Base-by-base conservation (phyloP, 176 grass and related monocot species). In the Otatea glauca region DNA sequence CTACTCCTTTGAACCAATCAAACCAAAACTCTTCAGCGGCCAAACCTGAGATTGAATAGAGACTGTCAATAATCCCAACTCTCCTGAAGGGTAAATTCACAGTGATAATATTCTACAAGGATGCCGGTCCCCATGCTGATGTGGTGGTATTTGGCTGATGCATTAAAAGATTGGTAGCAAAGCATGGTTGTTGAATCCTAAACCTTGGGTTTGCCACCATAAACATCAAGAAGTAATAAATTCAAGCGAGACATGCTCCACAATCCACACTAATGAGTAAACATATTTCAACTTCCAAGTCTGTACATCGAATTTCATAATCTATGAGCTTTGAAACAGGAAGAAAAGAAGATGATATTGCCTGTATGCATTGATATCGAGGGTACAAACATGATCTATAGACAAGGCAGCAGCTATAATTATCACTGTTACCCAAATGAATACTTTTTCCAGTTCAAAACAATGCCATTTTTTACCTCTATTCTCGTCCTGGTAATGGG, bases 21-120 rank as follows among this genome's bases (percentile, higher is more conserved):
- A 59, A 80, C 92, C 92, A 80, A 90, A 70, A n/a, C 14, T 42
- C 68, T 86, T 59, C 13, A 45, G 55, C 61, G 92, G 92, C 88
- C 86, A 93, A 54, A 93, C 77, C 88, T 93, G 84, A 77, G 20
- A 68, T 78, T 41, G 35, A 77, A 93, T 45, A 76, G 29, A 23
- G 12, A 68, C 1, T 53, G 51, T 76, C 74, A 84, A 25, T 75
- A 56, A 21, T 90, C 80, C 24, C n/a, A 29, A 60, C 53, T 90
- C 25, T 64, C 15, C 35, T 63, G 21, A 43, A 83, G n/a, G 21
- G 5, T 77, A 68, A 83, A 47, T 4, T 14, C 47, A 29, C 3
- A 25, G 10, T 39, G 21, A 65, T 51, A 68, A 56, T 43, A 50
- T 62, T 37, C 39, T 6, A 74, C 9, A 47, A 24, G 18, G 48